Base-by-base conservation (phyloP, 164 flowering plant genomes). In the Houttuynia cordata region DNA sequence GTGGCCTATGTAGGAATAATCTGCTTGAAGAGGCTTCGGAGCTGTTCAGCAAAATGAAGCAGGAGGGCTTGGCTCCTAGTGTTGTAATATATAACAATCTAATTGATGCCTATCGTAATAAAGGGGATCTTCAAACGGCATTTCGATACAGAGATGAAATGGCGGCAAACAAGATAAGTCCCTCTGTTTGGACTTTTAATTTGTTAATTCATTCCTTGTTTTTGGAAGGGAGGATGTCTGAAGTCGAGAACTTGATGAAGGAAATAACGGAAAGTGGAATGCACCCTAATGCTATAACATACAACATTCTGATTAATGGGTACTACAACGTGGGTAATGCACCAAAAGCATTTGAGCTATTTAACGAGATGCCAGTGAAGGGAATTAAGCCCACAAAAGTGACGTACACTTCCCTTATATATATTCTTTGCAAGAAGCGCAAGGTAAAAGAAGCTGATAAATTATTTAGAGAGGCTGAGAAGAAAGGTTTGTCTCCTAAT, bases 271-370 rank as follows among this genome's bases (percentile, higher is more conserved):
- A 66, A 45, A 80, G 73, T 63, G 79, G 75, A 1, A 21, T 86
- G 20, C 56, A 14, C 56, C 79, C 78, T 19, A 88, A 91, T 75
- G 71, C 60, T 18, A 67, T 91, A 23, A 91, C 96, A 7, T 91
- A 83, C 67, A 88, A 88, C 77, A 86, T 82, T 57, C 65, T 88
- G 76, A 85, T 91, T 45, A 86, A 84, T 70, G 88, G 96, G 52
- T 81, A 82, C 62, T 82, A 87, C 68, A 79, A 75, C 67, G 76
- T 80, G 64, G 83, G 81, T 40, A 68, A 83, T 67, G 82, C 68
- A 1, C 72, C 66, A 71, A 83, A 79, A 67, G 90, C 97, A 19
- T 82, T 91, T 67, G 66, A 64, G 7, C 83, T 91, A 51, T 67
- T 70, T 57, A 76, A 75, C 64, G 91, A 83, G 59, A 88, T 91